Evolutionary conservation across 2,329 filamentous ascomycete genomes (phyloP).

Genomic region (Calonectria fujianensis): DNA sequence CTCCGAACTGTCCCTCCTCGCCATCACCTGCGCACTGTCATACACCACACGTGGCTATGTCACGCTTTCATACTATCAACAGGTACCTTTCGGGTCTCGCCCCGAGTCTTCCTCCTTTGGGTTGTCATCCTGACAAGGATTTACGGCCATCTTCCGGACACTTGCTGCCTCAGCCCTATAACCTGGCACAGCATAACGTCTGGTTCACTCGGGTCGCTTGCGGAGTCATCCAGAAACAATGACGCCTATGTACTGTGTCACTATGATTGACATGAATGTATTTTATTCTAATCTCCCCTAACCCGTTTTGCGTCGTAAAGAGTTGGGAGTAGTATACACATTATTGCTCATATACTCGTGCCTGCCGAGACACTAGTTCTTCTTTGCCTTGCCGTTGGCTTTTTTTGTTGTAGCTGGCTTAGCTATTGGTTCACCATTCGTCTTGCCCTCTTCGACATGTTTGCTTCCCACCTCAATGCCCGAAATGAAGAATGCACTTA

Average conservation of each 20-base stretch:
- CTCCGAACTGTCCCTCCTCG: conserved; percentile 23
- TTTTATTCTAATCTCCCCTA: not conserved
- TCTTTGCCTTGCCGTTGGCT: conserved; percentile 44
- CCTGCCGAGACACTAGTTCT: conserved; percentile 43
- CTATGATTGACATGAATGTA: conserved; percentile 8
- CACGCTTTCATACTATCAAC: not conserved
- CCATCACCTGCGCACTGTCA: conserved; percentile 36
- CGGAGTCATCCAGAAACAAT: not conserved
- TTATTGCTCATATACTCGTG: conserved; percentile 25
- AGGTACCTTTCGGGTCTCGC: not conserved
- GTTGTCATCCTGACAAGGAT: conserved; percentile 39
- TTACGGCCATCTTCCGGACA: conserved; percentile 54
- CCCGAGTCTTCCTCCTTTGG: not conserved
- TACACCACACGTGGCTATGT: conserved; percentile 8
- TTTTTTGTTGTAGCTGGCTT: conserved; percentile 11
- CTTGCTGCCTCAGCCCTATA: conserved; percentile 50
- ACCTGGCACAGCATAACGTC: conserved; percentile 2
- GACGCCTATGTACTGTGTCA: not conserved
- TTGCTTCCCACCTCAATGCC: conserved; percentile 81
- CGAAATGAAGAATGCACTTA: conserved; percentile 88
- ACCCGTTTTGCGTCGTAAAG: not conserved
- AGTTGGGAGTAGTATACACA: conserved; percentile 23
- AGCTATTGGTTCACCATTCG: conserved; percentile 12
- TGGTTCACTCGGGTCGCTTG: conserved; percentile 34
- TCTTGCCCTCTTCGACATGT: conserved; percentile 1